Evolutionary conservation across 768 basidiomycete species (phyloP), one percentile per base, ranked within the genome.

Genomic region (Suillus cothurnatus): DNA sequence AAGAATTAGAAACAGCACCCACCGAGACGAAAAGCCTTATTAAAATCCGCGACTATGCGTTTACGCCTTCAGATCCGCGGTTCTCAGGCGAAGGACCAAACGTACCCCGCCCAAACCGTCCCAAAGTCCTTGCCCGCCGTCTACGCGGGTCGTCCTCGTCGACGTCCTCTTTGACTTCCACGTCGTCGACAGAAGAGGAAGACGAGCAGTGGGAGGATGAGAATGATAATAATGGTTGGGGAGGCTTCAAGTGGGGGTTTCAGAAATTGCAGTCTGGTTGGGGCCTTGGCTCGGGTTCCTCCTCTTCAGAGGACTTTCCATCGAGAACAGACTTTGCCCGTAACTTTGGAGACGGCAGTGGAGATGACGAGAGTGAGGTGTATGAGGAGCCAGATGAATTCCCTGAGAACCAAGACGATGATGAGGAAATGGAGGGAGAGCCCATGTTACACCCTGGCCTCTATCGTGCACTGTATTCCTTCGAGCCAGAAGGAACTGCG

Each of bases 401-500:
- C 39, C 66, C 56, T 1, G 71, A 70, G 8, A 72, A 69, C 15
- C 66, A 66, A 6, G 69, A 76, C 31, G 72, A 63, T 23, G 73
- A 72, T 34, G 57, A 57, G 56, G 72, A 66, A 1, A 68, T 61
- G 38, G 74, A 74, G 31, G 68, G 68, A 32, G 74, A 76, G 17
- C 71, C 64, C 1, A 81, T 81, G 49, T 81, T 92, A 2, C 77
- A 81, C 26, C 90, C 93, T 0, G 93, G 93, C 0, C 65, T 90
- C 1, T 95, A 95, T 71, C 86, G 89, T 19, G 92, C 93, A 9
- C 15, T 93, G 74, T 95, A 90, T 67, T 81, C 87, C 5, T 94
- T 95, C 67, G 87, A 88, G 66, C 90, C 91, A 0, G 91, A 94
- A 70, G 89, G 92, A 2, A 86, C 86, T 21, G 90, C 91, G 39